Conservation (phyloP, 495 filamentous ascomycete species). For the Cladorrhinum samala region DNA sequence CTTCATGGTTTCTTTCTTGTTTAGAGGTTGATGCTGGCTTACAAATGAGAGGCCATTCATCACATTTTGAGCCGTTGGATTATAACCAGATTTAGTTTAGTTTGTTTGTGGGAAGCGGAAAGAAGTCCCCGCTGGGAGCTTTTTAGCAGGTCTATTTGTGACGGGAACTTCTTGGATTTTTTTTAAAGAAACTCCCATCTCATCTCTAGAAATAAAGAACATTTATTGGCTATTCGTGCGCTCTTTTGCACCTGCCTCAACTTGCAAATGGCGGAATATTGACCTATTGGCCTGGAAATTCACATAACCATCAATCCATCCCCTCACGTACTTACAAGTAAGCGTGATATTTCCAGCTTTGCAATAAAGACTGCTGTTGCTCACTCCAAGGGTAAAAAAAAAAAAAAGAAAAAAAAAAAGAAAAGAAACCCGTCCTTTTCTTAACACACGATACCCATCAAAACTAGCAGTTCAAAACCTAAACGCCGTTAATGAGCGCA, state of each 20-base stretch:
- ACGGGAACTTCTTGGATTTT: conserved; percentile 6
- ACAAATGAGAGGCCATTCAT: too few species aligned
- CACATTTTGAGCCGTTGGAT: background rate
- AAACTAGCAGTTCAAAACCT: too few species aligned
- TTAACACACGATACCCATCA: too few species aligned
- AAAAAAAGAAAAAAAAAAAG: too few species aligned
- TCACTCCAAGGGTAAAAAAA: too few species aligned
- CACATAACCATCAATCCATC: background rate
- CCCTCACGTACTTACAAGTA: background rate
- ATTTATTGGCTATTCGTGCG: background rate
- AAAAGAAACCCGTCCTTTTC: too few species aligned
- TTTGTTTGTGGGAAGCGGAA: conserved; percentile 1
- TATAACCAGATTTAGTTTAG: too few species aligned
- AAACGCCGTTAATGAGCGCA: too few species aligned
- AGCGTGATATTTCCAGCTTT: too few species aligned
- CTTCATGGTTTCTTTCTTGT: background rate
- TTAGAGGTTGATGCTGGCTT: background rate
- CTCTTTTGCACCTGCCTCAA: background rate
- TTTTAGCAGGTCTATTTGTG: conserved; percentile 11
- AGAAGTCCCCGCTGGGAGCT: conserved; percentile 12
- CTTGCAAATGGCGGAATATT: background rate
- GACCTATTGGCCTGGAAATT: too few species aligned
- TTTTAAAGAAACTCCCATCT: conserved; percentile 12
- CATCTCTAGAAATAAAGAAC: background rate
- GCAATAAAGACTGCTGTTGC: too few species aligned